Base-by-base conservation (phyloP, 2,329 filamentous ascomycete genomes). In the Aspergillus phoenicis region DNA sequence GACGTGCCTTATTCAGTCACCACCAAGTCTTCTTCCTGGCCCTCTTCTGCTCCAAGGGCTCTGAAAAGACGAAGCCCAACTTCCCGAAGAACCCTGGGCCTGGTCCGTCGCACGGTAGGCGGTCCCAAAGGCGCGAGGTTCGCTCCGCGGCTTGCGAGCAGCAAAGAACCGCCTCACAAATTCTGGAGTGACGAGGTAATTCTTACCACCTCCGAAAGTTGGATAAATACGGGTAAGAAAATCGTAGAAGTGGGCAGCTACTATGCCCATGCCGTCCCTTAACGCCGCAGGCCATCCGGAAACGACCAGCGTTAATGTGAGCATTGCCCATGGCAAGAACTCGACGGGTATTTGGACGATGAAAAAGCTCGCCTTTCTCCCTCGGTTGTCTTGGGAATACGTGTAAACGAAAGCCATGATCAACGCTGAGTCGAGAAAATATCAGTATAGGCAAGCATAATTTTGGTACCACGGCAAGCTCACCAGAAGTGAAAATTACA, bases 211-310 rank as follows among this genome's bases (percentile, higher is more conserved):
- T 33, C 93, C 94, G 72, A 95, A 95, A 58, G 91, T 87, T 5
- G 95, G 95, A 83, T 93, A 98, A 45, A 97, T 84, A 52, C 91
- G 86, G 2, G 91, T 92, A 53, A 97, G 77, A 72, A 98, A 99
- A 74, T 98, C 91, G 77, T 92, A 96, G 20, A 95, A 71, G 75
- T 99, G 95, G 4, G 93, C 93, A 11, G 93, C 91, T 47, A 96
- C 66, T 10, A 99, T 82, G n/a, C 95, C 95, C 36, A 86, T 91
- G 4, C 87, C 76, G 71, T 96, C 88, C 4, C 88, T 70, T 59
- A 90, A 72, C 10, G 90, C 84, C 17, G 78, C 78, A 3, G 75
- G 67, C 38, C 83, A 82, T 10, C 89, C 88, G 5, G 78, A 82
- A 72, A 90, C 85, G 57, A 98, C 80, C 22, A 96, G 82, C 10